Evolutionary conservation across 2,329 filamentous ascomycete species (phyloP).

Genomic region (Fusarium anguioides): DNA sequence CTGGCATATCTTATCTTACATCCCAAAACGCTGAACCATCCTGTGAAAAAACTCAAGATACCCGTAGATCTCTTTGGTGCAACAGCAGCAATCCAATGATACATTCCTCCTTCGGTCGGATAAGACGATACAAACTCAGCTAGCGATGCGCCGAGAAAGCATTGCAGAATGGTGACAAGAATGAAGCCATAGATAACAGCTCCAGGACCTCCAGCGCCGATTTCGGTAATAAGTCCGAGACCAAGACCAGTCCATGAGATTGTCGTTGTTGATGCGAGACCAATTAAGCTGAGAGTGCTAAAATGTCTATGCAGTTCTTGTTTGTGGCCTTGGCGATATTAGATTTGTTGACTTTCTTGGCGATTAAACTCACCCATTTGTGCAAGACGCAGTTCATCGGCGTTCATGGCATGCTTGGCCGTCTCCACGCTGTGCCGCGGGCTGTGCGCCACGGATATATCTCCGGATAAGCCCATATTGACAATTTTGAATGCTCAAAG

Average conservation of each 20-base stretch:
- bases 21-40: conserved; percentile 14
- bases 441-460: no score
- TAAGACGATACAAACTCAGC: conserved; percentile 16
- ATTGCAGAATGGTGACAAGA: not conserved
- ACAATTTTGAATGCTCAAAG: no score
- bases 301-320: conserved; percentile 7
- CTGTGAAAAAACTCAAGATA: not conserved
- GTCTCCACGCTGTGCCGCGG: no score
- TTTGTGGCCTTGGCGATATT: not conserved
- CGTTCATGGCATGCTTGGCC: no score
- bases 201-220: conserved; percentile 13
- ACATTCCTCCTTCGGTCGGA: conserved; percentile 14
- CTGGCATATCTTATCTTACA: not conserved
- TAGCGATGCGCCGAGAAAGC: conserved; percentile 3
- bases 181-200: conserved; percentile 14
- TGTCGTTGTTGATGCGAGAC: not conserved
- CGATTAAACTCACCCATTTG: no score
- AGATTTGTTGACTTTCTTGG: no score
- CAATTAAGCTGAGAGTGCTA: not conserved
- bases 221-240: not conserved
- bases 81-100: conserved; percentile 14
- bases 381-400: no score
- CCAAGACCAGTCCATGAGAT: not conserved
- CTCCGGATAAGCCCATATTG: no score
- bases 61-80: conserved; percentile 1